Evolutionary conservation across 129 eudicot genomes (phyloP), one percentile per base, ranked within the genome.

Genomic region (Flaveria brownii): DNA sequence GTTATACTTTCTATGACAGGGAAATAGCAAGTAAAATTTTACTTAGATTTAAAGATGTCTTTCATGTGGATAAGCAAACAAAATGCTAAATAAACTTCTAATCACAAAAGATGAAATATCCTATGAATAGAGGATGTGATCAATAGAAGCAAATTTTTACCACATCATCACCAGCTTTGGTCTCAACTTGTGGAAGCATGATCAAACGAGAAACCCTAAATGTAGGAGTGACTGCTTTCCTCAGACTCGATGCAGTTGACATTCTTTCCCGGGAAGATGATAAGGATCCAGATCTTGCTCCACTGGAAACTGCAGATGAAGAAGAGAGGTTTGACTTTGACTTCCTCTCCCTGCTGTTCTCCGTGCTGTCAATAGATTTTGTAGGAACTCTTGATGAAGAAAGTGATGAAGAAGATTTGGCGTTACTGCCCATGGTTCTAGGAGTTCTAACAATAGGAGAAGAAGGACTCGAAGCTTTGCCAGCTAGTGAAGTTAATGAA

Each of bases 141-240:
- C 42, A 55, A 43, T 20, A 54, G 13, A 76, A 76, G 66, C 60
- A 68, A 20, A 56, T 45, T 46, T 41, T 81, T 91, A 95, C 99
- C 90, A 89, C 89, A 86, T 95, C 97, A 84, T 95, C 99, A 25
- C 97, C 78, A 80, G 88, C 99, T 87, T 86, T 91, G 80, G 84
- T 77, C 82, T 94, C 99, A 72, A 95, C 96, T 81, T 95, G 90
- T 17, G 99, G 99, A 79, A 95, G 95, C 85, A 86, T 88, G 68
- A 95, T 89, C 73, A 91, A 83, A 50, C 93, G 93, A 70, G 99
- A 87, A 76, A 91, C 91, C 85, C 89, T 89, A 23, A 82, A 67
- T 49, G 91, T 90, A 60, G 89, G 87, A 81, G 92, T 84, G 18
- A 83, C 78, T 23, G 80, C 79, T 84, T 86, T 95, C 71, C 76